Base-by-base conservation (phyloP, 2,329 filamentous ascomycete genomes). In the Aspergillus sp. region DNA sequence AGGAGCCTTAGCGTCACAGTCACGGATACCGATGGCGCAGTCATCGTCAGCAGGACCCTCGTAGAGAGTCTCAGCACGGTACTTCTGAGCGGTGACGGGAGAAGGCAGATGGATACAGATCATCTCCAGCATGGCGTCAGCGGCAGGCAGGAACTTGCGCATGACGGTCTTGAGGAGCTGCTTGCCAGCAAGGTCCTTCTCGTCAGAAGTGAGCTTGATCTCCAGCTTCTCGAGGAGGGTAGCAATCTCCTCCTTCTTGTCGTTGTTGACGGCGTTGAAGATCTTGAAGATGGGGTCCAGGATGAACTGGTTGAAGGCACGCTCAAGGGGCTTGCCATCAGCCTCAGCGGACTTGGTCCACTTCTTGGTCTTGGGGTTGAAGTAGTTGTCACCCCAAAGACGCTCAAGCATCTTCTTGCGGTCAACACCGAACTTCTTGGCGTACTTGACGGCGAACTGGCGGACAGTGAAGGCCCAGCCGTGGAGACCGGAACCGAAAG, bases 371-470 rank as follows among this genome's bases (percentile, higher is more conserved):
- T 90, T 85, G 68, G 94, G 90, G 86, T 99, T 97, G 89, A 99
- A 99, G 87, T 85, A 99, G 86, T 91, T 97, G 87, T 99, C 94
- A 67, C 94, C 94, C 94, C 94, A 99, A 67, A 99, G 91, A 88
- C 94, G 91, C 84, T 97, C 91, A 89, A 97, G 96, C 94, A 99
- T 97, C 91, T 97, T 97, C 83, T 87, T 88, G 79, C 92, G 92
- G 87, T 99, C 93, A 70, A 99, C 94, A 88, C 94, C 94, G 72
- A 99, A 99, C 83, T 99, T 99, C 91, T 97, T 97, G 80, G 93
- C 89, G 78, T 99, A 99, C 71, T 88, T 87, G 74, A 85, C 78
- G 68, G 94, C 94, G 79, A 99, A 99, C 80, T 99, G 94, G 74
- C 94, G 90, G 82, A 97, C 81, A 71, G 94, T 99, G 88, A 99